A percentile compares a stretch with the other conserved stretches of the same genome.
Evolutionary conservation across 1,284 basidiomycete species (phyloP).

Genomic region (Leccinum holopus): DNA sequence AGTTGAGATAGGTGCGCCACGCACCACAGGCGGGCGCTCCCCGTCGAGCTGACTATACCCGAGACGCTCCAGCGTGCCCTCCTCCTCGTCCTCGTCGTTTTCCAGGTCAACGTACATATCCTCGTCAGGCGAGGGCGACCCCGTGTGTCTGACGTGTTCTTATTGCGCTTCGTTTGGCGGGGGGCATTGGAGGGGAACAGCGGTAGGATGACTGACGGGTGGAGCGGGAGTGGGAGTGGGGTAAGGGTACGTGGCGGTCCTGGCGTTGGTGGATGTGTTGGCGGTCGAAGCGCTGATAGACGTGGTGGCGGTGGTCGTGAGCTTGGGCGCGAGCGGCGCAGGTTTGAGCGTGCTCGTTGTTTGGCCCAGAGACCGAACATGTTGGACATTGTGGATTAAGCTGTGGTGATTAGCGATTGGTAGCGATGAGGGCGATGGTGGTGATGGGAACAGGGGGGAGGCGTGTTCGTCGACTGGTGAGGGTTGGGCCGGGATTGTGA

Average conservation of each 20-base stretch:
- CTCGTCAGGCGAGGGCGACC: too few species aligned
- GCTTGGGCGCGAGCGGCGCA: slow-evolving; percentile 26
- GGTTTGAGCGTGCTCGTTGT: slow-evolving; percentile 13
- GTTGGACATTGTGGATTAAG: not conserved
- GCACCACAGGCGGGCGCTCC: not conserved
- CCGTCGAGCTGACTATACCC: slow-evolving; percentile 12
- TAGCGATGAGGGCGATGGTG: too few species aligned
- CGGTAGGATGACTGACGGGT: too few species aligned
- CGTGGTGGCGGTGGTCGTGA: slow-evolving; percentile 16
- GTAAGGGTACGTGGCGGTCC: not conserved
- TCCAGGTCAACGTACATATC: not conserved
- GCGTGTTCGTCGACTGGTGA: too few species aligned
- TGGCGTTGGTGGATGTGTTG: not conserved
- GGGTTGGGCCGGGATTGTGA: too few species aligned
- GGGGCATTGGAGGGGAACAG: too few species aligned
- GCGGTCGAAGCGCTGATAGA: not conserved
- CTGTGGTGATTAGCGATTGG: not conserved
- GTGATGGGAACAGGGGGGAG: not conserved
- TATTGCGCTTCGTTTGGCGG: too few species aligned
- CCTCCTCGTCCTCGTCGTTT: not conserved
- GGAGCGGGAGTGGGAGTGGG: not conserved
- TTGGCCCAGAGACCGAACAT: slow-evolving; percentile 12
- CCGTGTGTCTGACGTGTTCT: too few species aligned
- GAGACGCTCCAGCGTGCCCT: slow-evolving; percentile 17
- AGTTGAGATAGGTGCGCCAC: not conserved